Conservation (phyloP, 1,284 basidiomycete species). For the Papiliotrema flavescens region DNA sequence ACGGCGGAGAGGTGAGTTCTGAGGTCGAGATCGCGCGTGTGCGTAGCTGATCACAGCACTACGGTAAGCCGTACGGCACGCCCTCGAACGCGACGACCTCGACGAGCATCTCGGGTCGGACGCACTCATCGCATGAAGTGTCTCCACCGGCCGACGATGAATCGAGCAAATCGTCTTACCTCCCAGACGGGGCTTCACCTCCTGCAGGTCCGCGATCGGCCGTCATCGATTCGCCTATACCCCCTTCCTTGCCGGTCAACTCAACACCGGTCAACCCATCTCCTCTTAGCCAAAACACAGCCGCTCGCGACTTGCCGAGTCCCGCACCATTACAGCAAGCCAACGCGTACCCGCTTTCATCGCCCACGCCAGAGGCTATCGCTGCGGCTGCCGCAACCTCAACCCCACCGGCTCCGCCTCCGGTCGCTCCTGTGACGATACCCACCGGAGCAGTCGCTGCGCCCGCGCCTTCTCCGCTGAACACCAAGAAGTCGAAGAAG, state of each 20-base stretch:
- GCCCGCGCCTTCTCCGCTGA: slow-evolving; percentile 5
- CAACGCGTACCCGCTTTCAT: neutral
- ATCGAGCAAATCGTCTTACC: neutral
- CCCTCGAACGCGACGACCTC: slow-evolving; percentile 31
- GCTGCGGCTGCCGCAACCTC: slow-evolving; percentile 8
- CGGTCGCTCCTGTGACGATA: neutral
- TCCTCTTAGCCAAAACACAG: slow-evolving; percentile 1
- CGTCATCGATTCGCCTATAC: slow-evolving; percentile 1
- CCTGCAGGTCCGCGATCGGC: slow-evolving; percentile 1
- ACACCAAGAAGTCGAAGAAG: slow-evolving; percentile 61
- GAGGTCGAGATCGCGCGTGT: too few relatives aligned
- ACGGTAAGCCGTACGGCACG: slow-evolving; percentile 23
- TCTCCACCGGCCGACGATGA: slow-evolving; percentile 23
- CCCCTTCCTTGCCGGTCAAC: slow-evolving; percentile 9
- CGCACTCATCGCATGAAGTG: slow-evolving; percentile 11
- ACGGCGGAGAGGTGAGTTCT: slow-evolving; percentile 36
- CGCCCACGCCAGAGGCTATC: neutral
- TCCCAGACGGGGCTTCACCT: slow-evolving; percentile 31
- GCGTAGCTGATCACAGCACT: slow-evolving; percentile 14
- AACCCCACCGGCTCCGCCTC: neutral
- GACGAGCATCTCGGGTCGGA: slow-evolving; percentile 31
- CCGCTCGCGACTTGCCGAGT: neutral
- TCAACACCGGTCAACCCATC: slow-evolving; percentile 5
- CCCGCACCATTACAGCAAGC: neutral
- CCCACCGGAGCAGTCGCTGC: neutral